Conservation (phyloP, 192 early-diverging fungal species). For the Linnemannia schmuckeri region DNA sequence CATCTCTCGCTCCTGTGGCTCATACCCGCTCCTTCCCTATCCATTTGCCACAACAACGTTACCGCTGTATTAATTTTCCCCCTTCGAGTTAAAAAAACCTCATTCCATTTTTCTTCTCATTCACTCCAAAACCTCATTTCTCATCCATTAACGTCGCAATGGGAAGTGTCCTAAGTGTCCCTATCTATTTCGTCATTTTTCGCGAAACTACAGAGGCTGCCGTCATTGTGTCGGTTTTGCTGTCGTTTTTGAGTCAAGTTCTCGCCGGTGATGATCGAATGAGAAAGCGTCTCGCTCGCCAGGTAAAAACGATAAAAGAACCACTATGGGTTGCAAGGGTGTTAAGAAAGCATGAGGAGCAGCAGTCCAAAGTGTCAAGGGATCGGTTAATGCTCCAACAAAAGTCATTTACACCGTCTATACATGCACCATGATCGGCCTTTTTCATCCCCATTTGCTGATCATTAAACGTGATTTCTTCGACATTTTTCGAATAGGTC, state of each 20-base stretch:
- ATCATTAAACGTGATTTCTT: not conserved
- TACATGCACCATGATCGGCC: no score
- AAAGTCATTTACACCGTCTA: slow-evolving; percentile 31
- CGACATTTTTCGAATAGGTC: slow-evolving; percentile 65
- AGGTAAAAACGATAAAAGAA: slow-evolving; percentile 11
- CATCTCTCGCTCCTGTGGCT: not conserved
- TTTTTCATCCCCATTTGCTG: no score
- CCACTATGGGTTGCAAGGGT: no score
- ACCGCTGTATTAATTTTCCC: not conserved
- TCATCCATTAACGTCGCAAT: not conserved
- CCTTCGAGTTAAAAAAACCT: not conserved
- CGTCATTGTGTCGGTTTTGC: slow-evolving; percentile 86
- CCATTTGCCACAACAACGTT: not conserved
- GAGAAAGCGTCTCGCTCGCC: slow-evolving; percentile 28
- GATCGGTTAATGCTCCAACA: slow-evolving; percentile 22
- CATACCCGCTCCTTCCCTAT: not conserved
- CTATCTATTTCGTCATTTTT: slow-evolving; percentile 82
- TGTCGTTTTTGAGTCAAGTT: slow-evolving; percentile 69
- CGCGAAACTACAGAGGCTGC: slow-evolving; percentile 89
- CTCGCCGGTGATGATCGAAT: slow-evolving; percentile 18
- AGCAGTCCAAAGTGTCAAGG: not conserved
- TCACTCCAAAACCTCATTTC: not conserved
- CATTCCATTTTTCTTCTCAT: not conserved
- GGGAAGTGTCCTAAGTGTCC: slow-evolving; percentile 45
- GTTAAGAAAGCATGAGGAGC: no score